Evolutionary conservation across 768 basidiomycete genomes (phyloP).

Genomic region (Amanita phalloides): DNA sequence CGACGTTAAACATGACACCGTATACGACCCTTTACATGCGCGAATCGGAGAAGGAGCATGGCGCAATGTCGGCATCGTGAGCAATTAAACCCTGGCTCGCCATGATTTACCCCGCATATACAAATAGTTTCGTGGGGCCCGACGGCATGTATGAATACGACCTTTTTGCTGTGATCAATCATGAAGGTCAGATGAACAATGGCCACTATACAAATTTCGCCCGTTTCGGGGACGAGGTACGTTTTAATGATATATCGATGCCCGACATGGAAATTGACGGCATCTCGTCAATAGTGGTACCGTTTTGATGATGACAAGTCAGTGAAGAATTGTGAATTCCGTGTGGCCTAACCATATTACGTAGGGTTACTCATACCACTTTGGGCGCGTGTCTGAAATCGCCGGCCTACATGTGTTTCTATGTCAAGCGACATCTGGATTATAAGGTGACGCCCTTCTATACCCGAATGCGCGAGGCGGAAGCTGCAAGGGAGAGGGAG

Average conservation of each 20-base stretch:
- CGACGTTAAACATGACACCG: conserved; percentile 78
- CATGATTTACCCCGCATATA: neutral
- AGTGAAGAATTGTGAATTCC: conserved; percentile 13
- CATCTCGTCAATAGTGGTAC: conserved; percentile 55
- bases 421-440: conserved; percentile 82
- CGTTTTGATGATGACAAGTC: conserved; percentile 92
- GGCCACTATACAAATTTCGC: conserved; percentile 92
- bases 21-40: conserved; percentile 63
- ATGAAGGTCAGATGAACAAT: conserved; percentile 90
- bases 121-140: conserved; percentile 38
- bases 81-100: conserved; percentile 7
- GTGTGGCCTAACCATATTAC: neutral
- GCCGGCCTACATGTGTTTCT: conserved; percentile 91
- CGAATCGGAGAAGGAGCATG: conserved; percentile 33
- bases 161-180: conserved; percentile 87
- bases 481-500: conserved; percentile 51
- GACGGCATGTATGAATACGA: conserved; percentile 79
- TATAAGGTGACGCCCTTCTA: conserved; percentile 75
- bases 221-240: conserved; percentile 74
- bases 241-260: conserved; percentile 15
- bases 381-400: conserved; percentile 61
- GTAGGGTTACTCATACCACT: conserved; percentile 62
- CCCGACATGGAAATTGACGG: neutral
- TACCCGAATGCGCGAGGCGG: conserved; percentile 51
- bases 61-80: conserved; percentile 17